Evolutionary conservation across 495 filamentous ascomycete genomes (phyloP), one percentile per base, ranked within the genome.

Genomic region (Aspergillus bridgeri): DNA sequence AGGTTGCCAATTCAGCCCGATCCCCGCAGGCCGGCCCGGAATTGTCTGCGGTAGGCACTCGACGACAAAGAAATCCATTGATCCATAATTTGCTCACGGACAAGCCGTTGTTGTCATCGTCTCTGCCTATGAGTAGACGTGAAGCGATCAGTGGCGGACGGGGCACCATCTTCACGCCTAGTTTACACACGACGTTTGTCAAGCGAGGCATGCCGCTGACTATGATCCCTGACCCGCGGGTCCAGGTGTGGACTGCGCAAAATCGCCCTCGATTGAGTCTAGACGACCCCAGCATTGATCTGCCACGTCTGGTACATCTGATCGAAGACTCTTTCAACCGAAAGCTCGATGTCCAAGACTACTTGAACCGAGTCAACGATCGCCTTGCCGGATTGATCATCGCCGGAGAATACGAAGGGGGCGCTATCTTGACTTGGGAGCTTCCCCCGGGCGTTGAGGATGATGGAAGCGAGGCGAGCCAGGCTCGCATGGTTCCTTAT

Each of bases 11-110:
- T 58, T 83, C 83, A 38, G 76, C 83, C 27, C 69, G 74, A 50
- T 27, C 75, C 45, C 56, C 74, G 56, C 68, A 79, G 57, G 62
- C 74, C 9, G 62, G 72, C 24, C 20, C 60, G 5, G 53, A 68
- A 27, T 72, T 84, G 1, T 84, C 86, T 5, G 84, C 83, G 48
- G 89, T 92, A 2, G 82, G 84, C 47, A 92, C 90, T 0, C 81
- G 91, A 58, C 80, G 83, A 51, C 86, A 87, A 67, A 85, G 89
- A 60, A 98, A 99, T 65, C 91, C 92, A 1, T 80, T 99, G 11
- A 97, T 99, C 54, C 94, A 98, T 71, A 98, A 95, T 63, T 86
- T 98, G 7, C 82, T 99, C 18, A 99, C 94, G 17, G 92, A 99
- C 72, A 93, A 96, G 67, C 94, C 94, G 2, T 77, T 90, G 20